These are phyloP conservation scores for Camelina laxa DNA, from an alignment of 345 rosid species.

Conservation along the genomic window DNA sequence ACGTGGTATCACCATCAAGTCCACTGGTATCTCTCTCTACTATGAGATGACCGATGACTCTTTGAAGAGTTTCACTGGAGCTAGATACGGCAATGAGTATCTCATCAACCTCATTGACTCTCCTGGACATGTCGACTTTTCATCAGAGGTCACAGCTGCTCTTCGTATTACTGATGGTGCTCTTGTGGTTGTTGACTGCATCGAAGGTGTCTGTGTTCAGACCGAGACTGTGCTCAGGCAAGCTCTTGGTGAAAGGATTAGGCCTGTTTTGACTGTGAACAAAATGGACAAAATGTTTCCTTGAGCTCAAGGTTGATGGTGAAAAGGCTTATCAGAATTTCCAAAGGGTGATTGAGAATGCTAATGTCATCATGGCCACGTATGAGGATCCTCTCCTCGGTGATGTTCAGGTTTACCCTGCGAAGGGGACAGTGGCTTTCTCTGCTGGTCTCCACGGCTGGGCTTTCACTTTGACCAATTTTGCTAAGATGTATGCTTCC, in stretches of 20 bases:
- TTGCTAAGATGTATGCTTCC: constrained; percentile 89
- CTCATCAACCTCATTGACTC: constrained; percentile 85
- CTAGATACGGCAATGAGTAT: constrained; percentile 69
- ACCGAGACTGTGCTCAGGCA: constrained; percentile 85
- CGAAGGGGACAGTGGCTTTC: constrained; percentile 86
- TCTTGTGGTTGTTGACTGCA: constrained; percentile 80
- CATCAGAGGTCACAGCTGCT: constrained; percentile 92
- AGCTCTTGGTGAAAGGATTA: constrained; percentile 84
- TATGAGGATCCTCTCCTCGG: constrained; percentile 90
- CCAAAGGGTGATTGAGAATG: constrained; percentile 79
- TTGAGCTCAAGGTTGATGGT: constrained; percentile 88
- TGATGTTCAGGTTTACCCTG: constrained; percentile 79
- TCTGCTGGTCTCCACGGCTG: constrained; percentile 89
- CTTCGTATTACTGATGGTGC: constrained; percentile 93
- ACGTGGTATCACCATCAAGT: constrained; percentile 86
- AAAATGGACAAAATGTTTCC: constrained; percentile 95
- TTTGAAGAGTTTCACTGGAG: constrained; percentile 64
- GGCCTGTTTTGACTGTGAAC: constrained; percentile 84
- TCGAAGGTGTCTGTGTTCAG: constrained; percentile 89
- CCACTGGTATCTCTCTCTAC: constrained; percentile 84
- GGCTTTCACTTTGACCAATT: constrained; percentile 81
- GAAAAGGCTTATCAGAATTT: constrained; percentile 87
- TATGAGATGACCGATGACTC: constrained; percentile 64
- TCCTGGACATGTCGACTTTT: constrained; percentile 84
- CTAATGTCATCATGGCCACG: constrained; percentile 87